These are phyloP conservation scores for Gymnopilus junonius DNA, from an alignment of 768 basidiomycete species.

Conservation along the genomic window DNA sequence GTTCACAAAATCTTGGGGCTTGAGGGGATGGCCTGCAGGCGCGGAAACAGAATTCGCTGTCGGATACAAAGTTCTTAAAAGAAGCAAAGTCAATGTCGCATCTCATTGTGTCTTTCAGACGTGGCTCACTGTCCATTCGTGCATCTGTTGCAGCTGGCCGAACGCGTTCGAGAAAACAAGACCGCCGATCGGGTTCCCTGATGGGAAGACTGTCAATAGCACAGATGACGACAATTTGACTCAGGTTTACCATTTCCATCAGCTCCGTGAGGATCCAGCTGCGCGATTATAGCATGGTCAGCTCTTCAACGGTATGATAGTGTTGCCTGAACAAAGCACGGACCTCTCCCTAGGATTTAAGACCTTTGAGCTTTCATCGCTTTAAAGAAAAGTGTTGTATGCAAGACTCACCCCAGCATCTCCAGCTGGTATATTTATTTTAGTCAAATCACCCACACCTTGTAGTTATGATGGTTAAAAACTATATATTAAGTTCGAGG, in stretches of 20 bases:
- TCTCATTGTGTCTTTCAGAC: not conserved
- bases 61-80: constrained; percentile 72
- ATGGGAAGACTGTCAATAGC: not conserved
- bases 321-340: not conserved
- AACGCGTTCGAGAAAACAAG: constrained; percentile 79
- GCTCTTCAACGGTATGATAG: not conserved
- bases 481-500: constrained; percentile 1
- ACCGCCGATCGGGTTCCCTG: constrained; percentile 64
- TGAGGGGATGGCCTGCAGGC: constrained; percentile 59
- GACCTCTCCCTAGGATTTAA: constrained; percentile 21
- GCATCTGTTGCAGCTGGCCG: constrained; percentile 57
- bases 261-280: constrained; percentile 74
- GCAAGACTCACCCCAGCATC: constrained; percentile 53
- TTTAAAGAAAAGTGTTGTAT: not conserved
- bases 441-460: constrained; percentile 69
- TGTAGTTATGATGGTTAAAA: constrained; percentile 1
- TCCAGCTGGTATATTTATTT: constrained; percentile 62
- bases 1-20: constrained; percentile 61
- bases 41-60: constrained; percentile 70
- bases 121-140: constrained; percentile 71
- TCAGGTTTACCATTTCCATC: constrained; percentile 50
- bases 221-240: not conserved
- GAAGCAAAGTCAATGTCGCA: not conserved
- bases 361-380: not conserved
- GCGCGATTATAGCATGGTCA: not conserved